A percentile compares a stretch with the other conserved stretches of the same genome.
Evolutionary conservation across 2,329 filamentous ascomycete genomes (phyloP).

Genomic region (Fusarium abutilonis): DNA sequence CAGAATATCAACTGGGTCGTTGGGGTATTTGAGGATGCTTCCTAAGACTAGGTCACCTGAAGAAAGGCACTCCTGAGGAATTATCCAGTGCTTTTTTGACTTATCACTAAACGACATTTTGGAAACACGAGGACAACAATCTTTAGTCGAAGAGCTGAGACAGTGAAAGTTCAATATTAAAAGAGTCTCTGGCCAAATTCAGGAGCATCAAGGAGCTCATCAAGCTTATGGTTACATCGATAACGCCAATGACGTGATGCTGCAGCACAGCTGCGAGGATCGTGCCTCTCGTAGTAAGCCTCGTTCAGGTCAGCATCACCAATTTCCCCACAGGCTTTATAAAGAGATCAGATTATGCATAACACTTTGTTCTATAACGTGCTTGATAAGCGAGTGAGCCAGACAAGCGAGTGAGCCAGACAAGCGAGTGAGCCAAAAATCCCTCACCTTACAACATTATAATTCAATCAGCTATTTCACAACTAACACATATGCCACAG

Average conservation of each 20-base stretch:
- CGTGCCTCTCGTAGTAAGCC: background rate
- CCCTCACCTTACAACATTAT: no score
- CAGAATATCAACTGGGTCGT: constrained; percentile 25
- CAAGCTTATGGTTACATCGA: background rate
- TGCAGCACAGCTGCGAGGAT: background rate
- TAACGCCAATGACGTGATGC: constrained; percentile 11
- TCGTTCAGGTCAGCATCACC: background rate
- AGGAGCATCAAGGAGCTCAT: background rate
- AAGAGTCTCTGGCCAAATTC: background rate
- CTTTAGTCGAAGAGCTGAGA: background rate
- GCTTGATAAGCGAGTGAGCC: no score
- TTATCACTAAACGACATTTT: constrained; percentile 22
- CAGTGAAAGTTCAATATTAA: background rate
- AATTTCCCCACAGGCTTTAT: background rate
- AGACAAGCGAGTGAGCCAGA: no score
- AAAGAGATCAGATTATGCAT: no score
- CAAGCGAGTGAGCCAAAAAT: no score
- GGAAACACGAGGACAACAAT: background rate
- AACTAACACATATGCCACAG: no score
- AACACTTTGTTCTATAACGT: no score
- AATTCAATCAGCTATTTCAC: no score
- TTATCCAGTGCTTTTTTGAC: constrained; percentile 29
- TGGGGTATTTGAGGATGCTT: constrained; percentile 22
- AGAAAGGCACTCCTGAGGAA: constrained; percentile 22
- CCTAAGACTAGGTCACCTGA: constrained; percentile 24